Base-by-base conservation (phyloP, 345 rosid genomes). In the Syzygium aromaticum region DNA sequence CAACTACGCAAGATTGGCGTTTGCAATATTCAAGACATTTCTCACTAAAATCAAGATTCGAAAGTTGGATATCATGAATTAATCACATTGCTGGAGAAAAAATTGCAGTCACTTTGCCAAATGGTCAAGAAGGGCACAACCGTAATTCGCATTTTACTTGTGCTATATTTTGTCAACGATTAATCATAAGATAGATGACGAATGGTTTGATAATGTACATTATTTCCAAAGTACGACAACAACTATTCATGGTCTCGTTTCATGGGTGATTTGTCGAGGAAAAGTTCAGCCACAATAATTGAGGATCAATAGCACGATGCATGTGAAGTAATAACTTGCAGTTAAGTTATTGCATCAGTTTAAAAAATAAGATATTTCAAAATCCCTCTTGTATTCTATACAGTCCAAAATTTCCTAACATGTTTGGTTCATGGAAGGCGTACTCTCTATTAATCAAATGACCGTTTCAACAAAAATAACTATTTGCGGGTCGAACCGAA, bases 401-500 rank as follows among this genome's bases (percentile, higher is more conserved):
- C 17, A 8, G 78, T 67, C 23, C 40, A 2, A 16, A 30, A 67
- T 16, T 67, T 19, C 9, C 64, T 30, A 8, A 2, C 43, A 67
- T 16, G 43, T 17, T 67, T 30, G 78, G 46, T 30, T 16, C 10
- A 16, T 1, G 0, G 1, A 16, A 30, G 1, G 0, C 2, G 17
- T 4, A 7, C 21, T 7, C 22, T 64, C 23, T 64, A 64, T 16
- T 8, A 19, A 33, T 67, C 25, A 19, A 73, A 8, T 73, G 46
- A 10, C 43, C 21, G 0, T 19, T 19, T 33, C 80, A 19, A 19
- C 23, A 38, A 33, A 46, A 73, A 19, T 9, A 73, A 38, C 14
- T 19, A 33, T 73, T 19, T 33, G 10, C 8, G 13, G 25, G 23
- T 0, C 0, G 25, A 67, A 0, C 23, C 0, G 1, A 61, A 8